Evolutionary conservation across 805 yeast genomes (phyloP).

Genomic region (Priceomyces medius): DNA sequence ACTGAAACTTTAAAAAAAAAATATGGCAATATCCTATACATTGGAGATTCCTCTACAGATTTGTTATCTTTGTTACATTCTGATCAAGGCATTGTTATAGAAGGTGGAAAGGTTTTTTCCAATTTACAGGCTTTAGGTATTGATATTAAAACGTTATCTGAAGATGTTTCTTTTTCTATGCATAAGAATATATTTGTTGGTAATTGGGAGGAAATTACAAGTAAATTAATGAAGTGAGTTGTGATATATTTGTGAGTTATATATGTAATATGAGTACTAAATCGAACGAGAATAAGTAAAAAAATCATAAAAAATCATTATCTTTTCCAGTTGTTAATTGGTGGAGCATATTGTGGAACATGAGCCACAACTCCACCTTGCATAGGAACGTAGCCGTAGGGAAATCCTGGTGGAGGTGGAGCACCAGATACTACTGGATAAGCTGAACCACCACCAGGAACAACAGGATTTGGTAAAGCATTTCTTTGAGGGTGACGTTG

Average conservation of each 20-base stretch:
- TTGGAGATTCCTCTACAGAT: slow-evolving; percentile 68
- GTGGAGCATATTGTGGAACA: slow-evolving; percentile 15
- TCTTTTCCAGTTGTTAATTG: slow-evolving; percentile 27
- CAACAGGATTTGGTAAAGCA: slow-evolving; percentile 7
- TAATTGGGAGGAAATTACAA: slow-evolving; percentile 10
- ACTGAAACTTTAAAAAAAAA: slow-evolving; percentile 12
- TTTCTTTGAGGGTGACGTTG: slow-evolving; percentile 10
- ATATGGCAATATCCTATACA: slow-evolving; percentile 35
- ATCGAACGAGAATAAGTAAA: neutral
- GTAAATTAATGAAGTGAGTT: neutral
- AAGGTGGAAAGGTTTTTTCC: slow-evolving; percentile 31
- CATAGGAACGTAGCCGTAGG: slow-evolving; percentile 37
- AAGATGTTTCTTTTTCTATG: neutral
- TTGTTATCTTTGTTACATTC: slow-evolving; percentile 48
- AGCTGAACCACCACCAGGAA: slow-evolving; percentile 16
- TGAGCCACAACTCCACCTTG: slow-evolving; percentile 28
- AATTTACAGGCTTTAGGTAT: slow-evolving; percentile 8
- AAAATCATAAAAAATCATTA: slow-evolving; percentile 7
- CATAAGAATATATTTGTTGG: slow-evolving; percentile 5
- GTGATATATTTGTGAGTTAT: neutral
- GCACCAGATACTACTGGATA: slow-evolving; percentile 29
- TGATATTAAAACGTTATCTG: neutral
- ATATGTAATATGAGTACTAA: neutral
- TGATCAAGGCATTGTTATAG: slow-evolving; percentile 47
- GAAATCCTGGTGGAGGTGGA: slow-evolving; percentile 36